Evolutionary conservation across 768 basidiomycete species (phyloP).

Genomic region (Scleroderma citrinum): DNA sequence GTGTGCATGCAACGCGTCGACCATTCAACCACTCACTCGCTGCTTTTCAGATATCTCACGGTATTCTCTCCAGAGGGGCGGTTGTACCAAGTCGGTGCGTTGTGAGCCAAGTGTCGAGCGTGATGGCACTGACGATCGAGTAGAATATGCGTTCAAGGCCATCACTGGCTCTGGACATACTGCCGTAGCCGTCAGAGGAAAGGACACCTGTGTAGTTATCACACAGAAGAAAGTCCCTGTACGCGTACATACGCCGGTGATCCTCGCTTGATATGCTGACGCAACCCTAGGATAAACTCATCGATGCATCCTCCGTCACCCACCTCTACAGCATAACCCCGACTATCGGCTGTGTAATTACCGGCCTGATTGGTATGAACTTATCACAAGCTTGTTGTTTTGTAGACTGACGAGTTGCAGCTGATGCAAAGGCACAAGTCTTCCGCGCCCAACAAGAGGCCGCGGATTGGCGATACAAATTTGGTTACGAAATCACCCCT

Average conservation of each 20-base stretch:
- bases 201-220: constrained; percentile 92
- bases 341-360: constrained; percentile 96
- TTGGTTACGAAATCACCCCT: constrained; percentile 96
- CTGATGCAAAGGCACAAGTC: constrained; percentile 91
- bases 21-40: background rate
- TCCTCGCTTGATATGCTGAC: background rate
- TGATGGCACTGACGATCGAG: constrained; percentile 8
- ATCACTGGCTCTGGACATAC: constrained; percentile 97
- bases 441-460: constrained; percentile 82
- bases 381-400: background rate
- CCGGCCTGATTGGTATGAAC: constrained; percentile 84
- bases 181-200: constrained; percentile 85
- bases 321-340: constrained; percentile 96
- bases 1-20: constrained; percentile 29
- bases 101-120: background rate
- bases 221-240: constrained; percentile 99
- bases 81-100: constrained; percentile 95
- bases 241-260: constrained; percentile 27
- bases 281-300: constrained; percentile 79
- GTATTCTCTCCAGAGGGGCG: constrained; percentile 97
- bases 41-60: constrained; percentile 70
- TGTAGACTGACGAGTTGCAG: constrained; percentile 33
- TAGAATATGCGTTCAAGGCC: constrained; percentile 99
- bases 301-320: constrained; percentile 90
- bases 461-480: constrained; percentile 91